phyloP scores from a whole-genome alignment of 2,329 filamentous ascomycete genomes.

The Geosmithia flava region DNA sequence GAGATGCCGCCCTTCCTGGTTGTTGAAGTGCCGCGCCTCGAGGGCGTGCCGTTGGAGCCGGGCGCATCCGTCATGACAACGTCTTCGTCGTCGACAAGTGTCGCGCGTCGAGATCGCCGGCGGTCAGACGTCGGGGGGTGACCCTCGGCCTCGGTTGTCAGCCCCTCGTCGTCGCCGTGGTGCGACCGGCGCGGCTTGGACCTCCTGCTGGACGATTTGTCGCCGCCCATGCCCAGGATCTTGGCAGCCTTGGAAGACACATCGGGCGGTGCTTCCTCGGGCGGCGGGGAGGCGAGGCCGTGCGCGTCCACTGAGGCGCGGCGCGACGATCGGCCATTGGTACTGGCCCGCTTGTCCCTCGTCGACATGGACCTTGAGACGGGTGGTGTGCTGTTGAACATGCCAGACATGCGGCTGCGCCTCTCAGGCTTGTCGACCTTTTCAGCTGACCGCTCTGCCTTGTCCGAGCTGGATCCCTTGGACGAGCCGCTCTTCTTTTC shows the following conservation, averaged over 20 bases:
- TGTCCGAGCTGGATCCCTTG: constrained; percentile 64
- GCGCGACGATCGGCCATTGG: constrained; percentile 47
- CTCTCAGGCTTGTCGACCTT: constrained; percentile 32
- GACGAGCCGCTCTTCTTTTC: constrained; percentile 50
- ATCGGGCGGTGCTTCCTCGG: constrained; percentile 47
- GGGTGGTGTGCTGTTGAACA: constrained; percentile 54
- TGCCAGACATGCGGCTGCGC: constrained; percentile 44
- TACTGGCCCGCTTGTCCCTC: constrained; percentile 47
- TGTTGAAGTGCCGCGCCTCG: constrained; percentile 20
- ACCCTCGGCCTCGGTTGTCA: constrained; percentile 20
- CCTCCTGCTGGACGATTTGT: constrained; percentile 27
- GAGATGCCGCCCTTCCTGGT: constrained; percentile 42
- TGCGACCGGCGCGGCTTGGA: constrained; percentile 31
- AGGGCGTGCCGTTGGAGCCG: constrained; percentile 13
- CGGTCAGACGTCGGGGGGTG: constrained; percentile 15
- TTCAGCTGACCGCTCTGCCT: constrained; percentile 37
- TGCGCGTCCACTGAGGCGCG: constrained; percentile 55
- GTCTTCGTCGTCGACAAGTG: constrained; percentile 22
- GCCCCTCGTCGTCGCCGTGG: constrained; percentile 9
- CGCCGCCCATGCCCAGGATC: constrained; percentile 53
- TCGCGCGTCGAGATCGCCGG: constrained; percentile 16
- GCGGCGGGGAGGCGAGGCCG: constrained; percentile 59
- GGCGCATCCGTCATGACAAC: constrained; percentile 21
- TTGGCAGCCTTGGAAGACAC: constrained; percentile 69
- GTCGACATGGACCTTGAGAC: constrained; percentile 58